A percentile compares a stretch with the other conserved stretches of the same genome.
Evolutionary conservation across 164 flowering plant genomes (phyloP).

Genomic region (Brasenia schreberi): DNA sequence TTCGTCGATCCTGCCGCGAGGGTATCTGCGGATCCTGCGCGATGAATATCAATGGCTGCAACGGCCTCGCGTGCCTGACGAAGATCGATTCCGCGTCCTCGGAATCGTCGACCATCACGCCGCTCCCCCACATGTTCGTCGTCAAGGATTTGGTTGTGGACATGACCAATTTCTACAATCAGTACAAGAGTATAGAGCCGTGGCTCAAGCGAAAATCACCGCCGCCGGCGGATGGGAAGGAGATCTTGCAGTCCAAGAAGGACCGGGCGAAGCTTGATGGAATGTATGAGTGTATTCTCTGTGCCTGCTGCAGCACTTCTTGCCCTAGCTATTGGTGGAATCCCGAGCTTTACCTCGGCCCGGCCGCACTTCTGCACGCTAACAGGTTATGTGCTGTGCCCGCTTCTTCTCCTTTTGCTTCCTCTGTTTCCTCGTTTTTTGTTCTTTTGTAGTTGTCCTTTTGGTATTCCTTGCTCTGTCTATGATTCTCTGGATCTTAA

Average conservation of each 20-base stretch:
- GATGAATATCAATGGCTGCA: slow-evolving; percentile 94
- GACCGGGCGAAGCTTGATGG: slow-evolving; percentile 92
- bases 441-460: background rate
- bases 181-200: slow-evolving; percentile 98
- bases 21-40: slow-evolving; percentile 99
- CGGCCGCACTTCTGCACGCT: slow-evolving; percentile 96
- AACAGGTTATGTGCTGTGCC: slow-evolving; percentile 37
- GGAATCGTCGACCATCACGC: slow-evolving; percentile 41
- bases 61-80: slow-evolving; percentile 88
- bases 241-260: slow-evolving; percentile 76
- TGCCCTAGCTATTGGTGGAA: slow-evolving; percentile 99
- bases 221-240: slow-evolving; percentile 46
- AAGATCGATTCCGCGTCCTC: slow-evolving; percentile 37
- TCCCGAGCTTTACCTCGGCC: slow-evolving; percentile 90
- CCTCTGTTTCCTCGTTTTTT: background rate
- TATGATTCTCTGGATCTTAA: too few species aligned
- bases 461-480: background rate
- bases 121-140: slow-evolving; percentile 97
- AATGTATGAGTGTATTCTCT: slow-evolving; percentile 96
- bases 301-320: slow-evolving; percentile 93
- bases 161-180: slow-evolving; percentile 94
- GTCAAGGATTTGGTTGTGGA: slow-evolving; percentile 97
- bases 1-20: slow-evolving; percentile 92
- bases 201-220: slow-evolving; percentile 92
- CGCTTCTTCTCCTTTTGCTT: background rate